Evolutionary conservation across 2,329 filamentous ascomycete species (phyloP).

Genomic region (Aotearoamyces nothofagi): DNA sequence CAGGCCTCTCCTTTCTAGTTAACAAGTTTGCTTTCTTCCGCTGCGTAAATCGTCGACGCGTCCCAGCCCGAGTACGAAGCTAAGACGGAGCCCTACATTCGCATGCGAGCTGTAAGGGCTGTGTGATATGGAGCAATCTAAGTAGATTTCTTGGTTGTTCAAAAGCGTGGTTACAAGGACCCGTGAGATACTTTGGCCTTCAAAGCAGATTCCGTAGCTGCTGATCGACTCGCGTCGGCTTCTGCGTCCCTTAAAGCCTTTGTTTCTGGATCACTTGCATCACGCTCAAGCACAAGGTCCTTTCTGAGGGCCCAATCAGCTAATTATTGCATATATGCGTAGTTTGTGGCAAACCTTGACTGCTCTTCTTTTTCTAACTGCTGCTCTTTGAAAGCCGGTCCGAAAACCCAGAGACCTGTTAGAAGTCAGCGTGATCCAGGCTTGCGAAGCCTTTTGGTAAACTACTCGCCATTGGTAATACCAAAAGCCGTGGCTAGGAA

Average conservation of each 20-base stretch:
- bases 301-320: slow-evolving; percentile 1
- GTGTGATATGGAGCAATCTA: too few relatives aligned
- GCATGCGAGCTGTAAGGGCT: too few relatives aligned
- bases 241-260: slow-evolving; percentile 9
- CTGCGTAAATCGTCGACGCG: too few relatives aligned
- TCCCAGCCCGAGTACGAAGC: too few relatives aligned
- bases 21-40: too few relatives aligned
- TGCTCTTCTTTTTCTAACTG: slow-evolving; percentile 9
- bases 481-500: slow-evolving; percentile 16
- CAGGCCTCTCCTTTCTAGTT: too few relatives aligned
- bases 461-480: slow-evolving; percentile 15
- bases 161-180: too few relatives aligned
- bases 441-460: slow-evolving; percentile 1
- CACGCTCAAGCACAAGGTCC: slow-evolving; percentile 4
- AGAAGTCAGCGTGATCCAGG: background rate
- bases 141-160: too few relatives aligned
- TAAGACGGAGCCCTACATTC: too few relatives aligned
- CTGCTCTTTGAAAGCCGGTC: slow-evolving; percentile 16
- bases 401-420: slow-evolving; percentile 16
- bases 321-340: background rate
- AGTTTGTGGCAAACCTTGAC: slow-evolving; percentile 6
- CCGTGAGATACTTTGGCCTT: slow-evolving; percentile 1
- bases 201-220: slow-evolving; percentile 8
- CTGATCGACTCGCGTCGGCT: slow-evolving; percentile 9
- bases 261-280: slow-evolving; percentile 4